Base-by-base conservation (phyloP, 148 eudicot genomes). In the Cornus suecica region DNA sequence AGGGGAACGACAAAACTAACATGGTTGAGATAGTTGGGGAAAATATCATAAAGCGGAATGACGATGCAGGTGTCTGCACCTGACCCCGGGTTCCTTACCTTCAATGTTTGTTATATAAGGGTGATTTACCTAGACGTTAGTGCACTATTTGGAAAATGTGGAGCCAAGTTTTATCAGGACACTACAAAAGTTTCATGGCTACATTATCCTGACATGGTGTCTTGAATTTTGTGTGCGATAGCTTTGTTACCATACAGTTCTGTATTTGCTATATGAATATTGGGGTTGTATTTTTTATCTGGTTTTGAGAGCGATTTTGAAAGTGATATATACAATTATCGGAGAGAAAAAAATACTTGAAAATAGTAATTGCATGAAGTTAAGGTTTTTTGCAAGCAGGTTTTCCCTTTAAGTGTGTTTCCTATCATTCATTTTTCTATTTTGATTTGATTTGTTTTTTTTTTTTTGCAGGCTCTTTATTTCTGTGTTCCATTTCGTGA, bases 401-500 rank as follows among this genome's bases (percentile, higher is more conserved):
- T 63, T 31, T 52, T 10, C 11, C 60, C 60, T 28, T 61, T 65
- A 7, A 25, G 11, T 70, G 51, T n/a, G 34, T 51, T 74, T 28
- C 27, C 65, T 73, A 29, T 74, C 51, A 28, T 26, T 62, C 70
- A 30, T 24, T 37, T 62, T n/a, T n/a, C n/a, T n/a, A n/a, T n/a
- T n/a, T n/a, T n/a, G n/a, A n/a, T n/a, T n/a, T 10, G 34, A 60
- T 62, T 81, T 32, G 34, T 72, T 78, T 5, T 31, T 41, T 52
- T 48, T 79, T 60, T 72, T 60, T 80, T 65, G 66, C 90, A 95
- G 99, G 97, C 97, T 31, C 85, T 95, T 16, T 95, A 95, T 69
- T 95, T 92, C 80, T 95, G 99, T 86, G 94, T 91, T 32, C 99
- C 97, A 52, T 95, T 95, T 78, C 97, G 97, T 32, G 97, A 95